Percentiles rank a stretch among this genome's conserved stretches.
phyloP scores from a whole-genome alignment of 306 rosid species.

The Citrullus colocynthis region DNA sequence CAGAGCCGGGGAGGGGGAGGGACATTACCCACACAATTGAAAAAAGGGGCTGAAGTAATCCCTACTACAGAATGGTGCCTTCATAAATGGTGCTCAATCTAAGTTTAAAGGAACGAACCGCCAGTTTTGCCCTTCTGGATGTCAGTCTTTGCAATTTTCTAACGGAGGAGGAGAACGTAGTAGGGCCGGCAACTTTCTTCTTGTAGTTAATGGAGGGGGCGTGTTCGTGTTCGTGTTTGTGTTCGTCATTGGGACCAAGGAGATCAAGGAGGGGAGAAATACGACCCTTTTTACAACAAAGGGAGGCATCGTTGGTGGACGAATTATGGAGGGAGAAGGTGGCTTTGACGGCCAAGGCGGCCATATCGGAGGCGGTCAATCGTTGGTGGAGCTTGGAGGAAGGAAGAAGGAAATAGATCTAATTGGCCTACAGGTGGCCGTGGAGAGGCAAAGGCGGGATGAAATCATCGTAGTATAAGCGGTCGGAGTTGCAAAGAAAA shows the following conservation, averaged over 20 bases:
- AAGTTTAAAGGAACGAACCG: slow-evolving; percentile 28
- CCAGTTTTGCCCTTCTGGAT: slow-evolving; percentile 20
- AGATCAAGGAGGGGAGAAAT: slow-evolving; percentile 17
- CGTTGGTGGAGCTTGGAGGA: slow-evolving; percentile 8
- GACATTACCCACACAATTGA: no score
- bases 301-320: not conserved
- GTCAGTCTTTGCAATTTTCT: slow-evolving; percentile 21
- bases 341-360: slow-evolving; percentile 42
- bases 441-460: slow-evolving; percentile 18
- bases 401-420: slow-evolving; percentile 37
- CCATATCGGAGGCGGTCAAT: slow-evolving; percentile 33
- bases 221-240: not conserved
- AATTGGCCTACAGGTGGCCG: slow-evolving; percentile 15
- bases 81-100: slow-evolving; percentile 32
- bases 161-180: slow-evolving; percentile 11
- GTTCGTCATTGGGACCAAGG: not conserved
- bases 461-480: slow-evolving; percentile 15
- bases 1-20: no score
- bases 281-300: slow-evolving; percentile 20
- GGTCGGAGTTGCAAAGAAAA: slow-evolving; percentile 29
- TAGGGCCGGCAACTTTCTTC: not conserved
- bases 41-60: not conserved
- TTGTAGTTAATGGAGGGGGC: not conserved
- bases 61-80: slow-evolving; percentile 16
- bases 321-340: slow-evolving; percentile 22